Conservation (phyloP, 495 filamentous ascomycete genomes). For the Sporormia fimetaria region DNA sequence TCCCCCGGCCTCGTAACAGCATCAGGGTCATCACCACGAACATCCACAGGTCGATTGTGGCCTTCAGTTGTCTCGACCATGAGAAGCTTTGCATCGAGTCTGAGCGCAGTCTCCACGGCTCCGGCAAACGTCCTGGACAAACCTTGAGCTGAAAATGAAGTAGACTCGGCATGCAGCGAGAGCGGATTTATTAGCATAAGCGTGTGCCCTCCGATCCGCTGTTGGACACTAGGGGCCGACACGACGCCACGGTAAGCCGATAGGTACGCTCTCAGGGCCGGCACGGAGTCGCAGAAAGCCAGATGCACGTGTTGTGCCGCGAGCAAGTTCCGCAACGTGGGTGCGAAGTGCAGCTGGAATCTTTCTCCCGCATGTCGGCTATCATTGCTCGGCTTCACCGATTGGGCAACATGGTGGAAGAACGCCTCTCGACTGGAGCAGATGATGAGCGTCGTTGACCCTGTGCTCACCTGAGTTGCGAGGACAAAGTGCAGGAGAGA, state of each 20-base stretch:
- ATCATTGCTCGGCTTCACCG: constrained; percentile 10
- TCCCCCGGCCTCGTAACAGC: constrained; percentile 2
- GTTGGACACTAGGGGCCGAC: neutral
- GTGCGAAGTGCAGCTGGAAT: constrained; percentile 38
- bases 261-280: constrained; percentile 66
- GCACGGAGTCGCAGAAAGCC: constrained; percentile 60
- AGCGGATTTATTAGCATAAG: constrained; percentile 58
- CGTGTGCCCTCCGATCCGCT: constrained; percentile 17
- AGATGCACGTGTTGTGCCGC: constrained; percentile 55
- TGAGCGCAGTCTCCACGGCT: constrained; percentile 51
- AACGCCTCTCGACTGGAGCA: constrained; percentile 58
- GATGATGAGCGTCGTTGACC: constrained; percentile 52
- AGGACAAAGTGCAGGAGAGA: constrained; percentile 57
- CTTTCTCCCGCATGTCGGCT: constrained; percentile 5
- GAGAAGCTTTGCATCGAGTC: constrained; percentile 16
- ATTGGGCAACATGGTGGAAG: constrained; percentile 37
- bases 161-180: constrained; percentile 55
- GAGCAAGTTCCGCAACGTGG: constrained; percentile 58
- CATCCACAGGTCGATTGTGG: constrained; percentile 31
- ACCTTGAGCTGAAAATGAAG: constrained; percentile 77
- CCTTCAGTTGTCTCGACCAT: constrained; percentile 27
- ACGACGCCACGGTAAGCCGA: constrained; percentile 37
- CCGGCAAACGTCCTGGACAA: constrained; percentile 56
- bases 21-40: constrained; percentile 1
- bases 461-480: constrained; percentile 35